These are phyloP conservation scores for Bombardia bombarda DNA, from an alignment of 495 filamentous ascomycete species.

Conservation along the genomic window DNA sequence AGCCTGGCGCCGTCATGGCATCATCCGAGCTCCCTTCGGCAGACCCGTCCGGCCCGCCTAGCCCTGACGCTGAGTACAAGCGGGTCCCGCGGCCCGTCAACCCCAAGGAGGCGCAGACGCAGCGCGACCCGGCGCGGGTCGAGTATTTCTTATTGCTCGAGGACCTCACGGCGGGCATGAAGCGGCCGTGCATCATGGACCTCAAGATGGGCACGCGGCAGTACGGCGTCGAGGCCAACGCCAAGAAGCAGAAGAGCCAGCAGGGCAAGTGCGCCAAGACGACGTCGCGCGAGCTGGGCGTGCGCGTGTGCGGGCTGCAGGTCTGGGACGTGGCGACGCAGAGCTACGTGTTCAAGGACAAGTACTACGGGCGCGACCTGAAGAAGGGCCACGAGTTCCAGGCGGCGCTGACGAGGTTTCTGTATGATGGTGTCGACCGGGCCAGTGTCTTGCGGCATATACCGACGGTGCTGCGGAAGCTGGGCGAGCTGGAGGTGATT, in stretches of 20 bases:
- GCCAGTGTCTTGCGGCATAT: slow-evolving; percentile 74
- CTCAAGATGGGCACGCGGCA: slow-evolving; percentile 99
- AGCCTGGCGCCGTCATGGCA: no score
- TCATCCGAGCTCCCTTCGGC: slow-evolving; percentile 18
- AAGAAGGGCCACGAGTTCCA: slow-evolving; percentile 89
- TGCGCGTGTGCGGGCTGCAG: slow-evolving; percentile 92
- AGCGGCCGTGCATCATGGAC: slow-evolving; percentile 90
- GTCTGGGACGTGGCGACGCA: slow-evolving; percentile 84
- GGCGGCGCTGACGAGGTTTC: slow-evolving; percentile 76
- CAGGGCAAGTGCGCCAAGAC: slow-evolving; percentile 85
- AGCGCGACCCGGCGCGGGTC: slow-evolving; percentile 54
- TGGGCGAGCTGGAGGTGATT: slow-evolving; percentile 72
- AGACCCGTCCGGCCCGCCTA: slow-evolving; percentile 14
- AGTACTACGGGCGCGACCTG: slow-evolving; percentile 88
- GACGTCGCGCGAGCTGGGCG: slow-evolving; percentile 84
- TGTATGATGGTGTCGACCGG: slow-evolving; percentile 83
- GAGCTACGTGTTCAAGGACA: slow-evolving; percentile 85
- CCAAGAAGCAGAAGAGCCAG: slow-evolving; percentile 90
- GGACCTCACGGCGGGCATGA: slow-evolving; percentile 95
- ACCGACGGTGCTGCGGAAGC: slow-evolving; percentile 75
- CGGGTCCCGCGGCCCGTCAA: slow-evolving; percentile 48
- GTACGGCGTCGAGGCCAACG: slow-evolving; percentile 87
- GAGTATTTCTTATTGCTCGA: slow-evolving; percentile 94
- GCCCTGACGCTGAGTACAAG: slow-evolving; percentile 23
- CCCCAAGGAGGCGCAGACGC: slow-evolving; percentile 71